Base-by-base conservation (phyloP, 2,329 filamentous ascomycete species). In the Epichloe brachyelytri region DNA sequence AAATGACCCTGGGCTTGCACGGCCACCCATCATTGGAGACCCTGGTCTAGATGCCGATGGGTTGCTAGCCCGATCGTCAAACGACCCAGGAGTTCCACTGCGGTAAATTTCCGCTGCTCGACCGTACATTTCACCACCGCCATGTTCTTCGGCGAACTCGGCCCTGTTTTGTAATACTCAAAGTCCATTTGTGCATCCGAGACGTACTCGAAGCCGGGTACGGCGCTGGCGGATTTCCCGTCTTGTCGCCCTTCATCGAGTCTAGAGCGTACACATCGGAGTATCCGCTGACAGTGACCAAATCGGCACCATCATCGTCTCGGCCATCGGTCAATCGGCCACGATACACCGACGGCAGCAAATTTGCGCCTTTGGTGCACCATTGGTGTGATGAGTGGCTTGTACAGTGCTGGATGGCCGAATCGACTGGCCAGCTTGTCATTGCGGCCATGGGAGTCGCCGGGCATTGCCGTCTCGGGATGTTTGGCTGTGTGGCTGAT, bases 351-450 rank as follows among this genome's bases (percentile, higher is more conserved):
- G 86, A 80, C n/a, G 85, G 83, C 10, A 98, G 76, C 40, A 93
- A 77, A 53, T 93, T 89, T 93, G 87, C 2, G 88, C 88, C 67
- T 86, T 50, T 88, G 85, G 60, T 94, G 85, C 3, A 97, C 91
- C 90, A 97, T 96, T 3, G 91, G 91, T 0, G 89, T 95, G 59
- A 91, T 90, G 19, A 97, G 76, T 3, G 86, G 85, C 66, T 86
- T 86, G 72, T 93, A 95, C 15, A 97, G 75, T 4, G 87, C 89
- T 1, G 91, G 93, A 64, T 98, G 88, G 2, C 89, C 90, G 63
- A 96, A 98, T 26, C 86, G 79, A 22, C 81, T 82, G 53, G 79
- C 85, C 51, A 89, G 78, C 60, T 79, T 85, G 65, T 85, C 89
- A 63, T 68, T 83, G 60, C 77, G 79, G 64, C 72, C 63, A 15